These are phyloP conservation scores for Umbelopsis sp. DNA, from an alignment of 192 early-diverging fungal genomes.

Conservation along the genomic window DNA sequence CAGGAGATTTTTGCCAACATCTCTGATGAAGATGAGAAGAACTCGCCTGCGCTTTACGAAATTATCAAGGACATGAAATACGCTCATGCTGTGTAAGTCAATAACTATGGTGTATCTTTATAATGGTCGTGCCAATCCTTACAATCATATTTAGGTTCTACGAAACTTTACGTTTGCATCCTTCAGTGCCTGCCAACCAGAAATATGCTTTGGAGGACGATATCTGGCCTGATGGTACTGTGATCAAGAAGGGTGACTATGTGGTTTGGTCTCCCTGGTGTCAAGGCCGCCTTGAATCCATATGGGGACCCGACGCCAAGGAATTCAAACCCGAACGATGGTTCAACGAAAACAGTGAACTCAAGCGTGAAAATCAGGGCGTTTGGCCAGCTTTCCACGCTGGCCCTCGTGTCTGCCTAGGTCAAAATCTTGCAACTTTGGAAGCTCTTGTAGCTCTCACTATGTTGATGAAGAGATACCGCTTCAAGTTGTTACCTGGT, in stretches of 20 bases:
- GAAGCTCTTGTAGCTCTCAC: constrained; percentile 46
- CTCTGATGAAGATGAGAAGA: constrained; percentile 10
- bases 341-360: constrained; percentile 38
- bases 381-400: constrained; percentile 57
- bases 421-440: constrained; percentile 48
- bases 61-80: constrained; percentile 38
- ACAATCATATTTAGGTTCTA: constrained; percentile 16
- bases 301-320: constrained; percentile 50
- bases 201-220: constrained; percentile 50
- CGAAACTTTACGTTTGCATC: constrained; percentile 44
- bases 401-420: constrained; percentile 50
- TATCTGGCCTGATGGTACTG: constrained; percentile 53
- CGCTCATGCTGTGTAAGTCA: constrained; percentile 39
- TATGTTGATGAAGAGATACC: constrained; percentile 35
- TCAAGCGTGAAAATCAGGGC: constrained; percentile 33
- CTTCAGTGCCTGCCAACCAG: constrained; percentile 50
- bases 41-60: constrained; percentile 28
- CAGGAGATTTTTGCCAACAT: constrained; percentile 35
- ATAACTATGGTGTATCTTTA: not conserved
- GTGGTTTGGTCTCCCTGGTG: constrained; percentile 43
- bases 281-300: constrained; percentile 38
- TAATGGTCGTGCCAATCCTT: not conserved
- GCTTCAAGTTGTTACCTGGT: constrained; percentile 38
- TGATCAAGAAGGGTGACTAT: constrained; percentile 47
- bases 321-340: constrained; percentile 54